Percentiles rank a stretch among this genome's conserved stretches.
Conservation (phyloP, 2,329 filamentous ascomycete genomes). For the Aspergillus neoniger region DNA sequence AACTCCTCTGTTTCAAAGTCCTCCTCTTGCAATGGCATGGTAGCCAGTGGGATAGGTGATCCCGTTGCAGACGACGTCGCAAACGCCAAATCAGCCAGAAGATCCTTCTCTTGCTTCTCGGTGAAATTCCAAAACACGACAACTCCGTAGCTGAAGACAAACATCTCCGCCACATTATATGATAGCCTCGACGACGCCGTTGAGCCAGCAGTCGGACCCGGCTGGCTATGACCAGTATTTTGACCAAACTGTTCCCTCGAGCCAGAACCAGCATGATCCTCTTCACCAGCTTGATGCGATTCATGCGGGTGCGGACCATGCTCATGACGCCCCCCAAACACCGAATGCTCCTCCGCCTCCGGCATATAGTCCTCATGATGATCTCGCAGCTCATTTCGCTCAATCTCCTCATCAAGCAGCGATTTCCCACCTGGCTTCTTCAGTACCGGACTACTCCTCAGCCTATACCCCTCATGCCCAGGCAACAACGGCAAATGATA, state of each 20-base stretch:
- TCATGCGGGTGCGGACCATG: conserved; percentile 18
- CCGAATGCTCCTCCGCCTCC: conserved; percentile 55
- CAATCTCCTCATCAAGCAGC: conserved; percentile 91
- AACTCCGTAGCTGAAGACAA: conserved; percentile 94
- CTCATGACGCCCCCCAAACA: conserved; percentile 36
- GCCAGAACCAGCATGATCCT: conserved; percentile 27
- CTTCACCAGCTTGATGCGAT: conserved; percentile 20
- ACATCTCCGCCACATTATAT: conserved; percentile 80
- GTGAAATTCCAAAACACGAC: conserved; percentile 99
- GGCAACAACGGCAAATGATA: conserved; percentile 89
- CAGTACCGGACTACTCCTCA: conserved; percentile 85
- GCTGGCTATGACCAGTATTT: conserved; percentile 18
- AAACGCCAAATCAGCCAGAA: conserved; percentile 92
- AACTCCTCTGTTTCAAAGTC: conserved; percentile 98
- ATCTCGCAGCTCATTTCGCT: conserved; percentile 83
- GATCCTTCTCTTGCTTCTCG: conserved; percentile 92
- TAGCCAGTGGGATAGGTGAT: conserved; percentile 64
- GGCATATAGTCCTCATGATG: conserved; percentile 91
- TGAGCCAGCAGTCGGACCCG: conserved; percentile 38
- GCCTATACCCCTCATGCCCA: conserved; percentile 80
- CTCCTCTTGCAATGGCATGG: conserved; percentile 76
- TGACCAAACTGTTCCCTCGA: neutral
- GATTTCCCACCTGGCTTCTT: conserved; percentile 93
- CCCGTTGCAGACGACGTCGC: conserved; percentile 52
- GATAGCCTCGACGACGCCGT: conserved; percentile 66